A percentile compares a stretch with the other conserved stretches of the same genome.
phyloP scores from a whole-genome alignment of 2,329 filamentous ascomycete genomes.

The Stachybotrys elegans region DNA sequence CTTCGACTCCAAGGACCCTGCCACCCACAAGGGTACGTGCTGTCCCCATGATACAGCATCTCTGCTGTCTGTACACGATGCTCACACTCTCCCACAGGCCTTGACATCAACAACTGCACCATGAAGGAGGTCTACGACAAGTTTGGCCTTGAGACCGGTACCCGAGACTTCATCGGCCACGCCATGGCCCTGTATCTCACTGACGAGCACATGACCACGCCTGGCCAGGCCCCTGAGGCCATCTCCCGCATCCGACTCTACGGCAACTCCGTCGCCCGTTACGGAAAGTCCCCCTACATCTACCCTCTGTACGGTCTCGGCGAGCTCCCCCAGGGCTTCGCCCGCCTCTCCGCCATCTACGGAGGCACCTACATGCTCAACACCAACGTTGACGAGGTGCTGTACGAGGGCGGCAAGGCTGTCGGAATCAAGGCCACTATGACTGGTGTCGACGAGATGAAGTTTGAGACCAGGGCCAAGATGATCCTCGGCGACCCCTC shows the following conservation, averaged over 20 bases:
- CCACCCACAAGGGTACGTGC: conserved; percentile 79
- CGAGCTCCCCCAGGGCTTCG: conserved; percentile 96
- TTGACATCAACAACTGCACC: conserved; percentile 72
- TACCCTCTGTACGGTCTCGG: conserved; percentile 97
- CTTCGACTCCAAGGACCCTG: conserved; percentile 75
- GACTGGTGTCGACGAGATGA: conserved; percentile 85
- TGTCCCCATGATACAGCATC: background rate
- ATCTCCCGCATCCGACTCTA: conserved; percentile 93
- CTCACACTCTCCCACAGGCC: conserved; percentile 47
- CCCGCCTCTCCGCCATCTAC: conserved; percentile 95
- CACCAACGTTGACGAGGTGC: conserved; percentile 84
- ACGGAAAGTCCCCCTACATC: conserved; percentile 98
- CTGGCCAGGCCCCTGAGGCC: conserved; percentile 73
- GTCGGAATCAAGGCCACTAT: conserved; percentile 96
- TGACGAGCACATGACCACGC: conserved; percentile 75
- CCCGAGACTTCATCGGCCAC: conserved; percentile 94
- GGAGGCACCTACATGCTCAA: conserved; percentile 99
- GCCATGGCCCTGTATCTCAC: conserved; percentile 95
- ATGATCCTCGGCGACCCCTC: conserved; percentile 95
- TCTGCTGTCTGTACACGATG: background rate
- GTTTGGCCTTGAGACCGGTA: conserved; percentile 83
- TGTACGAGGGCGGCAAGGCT: conserved; percentile 82
- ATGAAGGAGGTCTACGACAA: conserved; percentile 99
- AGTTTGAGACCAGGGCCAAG: conserved; percentile 93
- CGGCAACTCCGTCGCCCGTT: conserved; percentile 94